Conservation (phyloP, 768 basidiomycete genomes). For the Cystofilobasidium bisporidii region DNA sequence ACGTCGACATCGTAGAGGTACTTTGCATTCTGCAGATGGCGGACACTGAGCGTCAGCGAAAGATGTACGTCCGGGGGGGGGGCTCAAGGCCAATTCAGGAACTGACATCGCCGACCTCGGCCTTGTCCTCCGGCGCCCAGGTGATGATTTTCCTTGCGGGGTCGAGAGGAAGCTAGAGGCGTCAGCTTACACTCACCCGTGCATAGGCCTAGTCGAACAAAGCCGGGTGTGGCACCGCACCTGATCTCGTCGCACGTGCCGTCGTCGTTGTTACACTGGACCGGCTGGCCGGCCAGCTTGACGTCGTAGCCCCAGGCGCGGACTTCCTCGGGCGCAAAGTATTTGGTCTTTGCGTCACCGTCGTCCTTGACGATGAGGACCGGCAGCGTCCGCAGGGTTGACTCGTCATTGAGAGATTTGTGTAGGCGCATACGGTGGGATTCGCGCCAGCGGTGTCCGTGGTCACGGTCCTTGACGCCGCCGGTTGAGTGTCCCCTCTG, state of each 20-base stretch:
- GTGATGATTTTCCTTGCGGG: not conserved
- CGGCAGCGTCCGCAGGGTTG: not conserved
- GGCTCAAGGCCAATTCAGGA: too few relatives aligned
- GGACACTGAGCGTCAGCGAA: not conserved
- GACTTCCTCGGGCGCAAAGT: constrained; percentile 7
- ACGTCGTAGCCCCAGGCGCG: constrained; percentile 23
- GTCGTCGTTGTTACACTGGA: constrained; percentile 23
- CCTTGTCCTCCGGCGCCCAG: not conserved
- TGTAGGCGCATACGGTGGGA: constrained; percentile 23
- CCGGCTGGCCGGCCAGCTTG: constrained; percentile 5
- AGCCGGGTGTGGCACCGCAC: too few relatives aligned
- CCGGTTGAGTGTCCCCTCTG: constrained; percentile 23
- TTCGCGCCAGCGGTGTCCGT: constrained; percentile 24
- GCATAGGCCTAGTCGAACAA: too few relatives aligned
- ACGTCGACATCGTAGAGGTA: constrained; percentile 24
- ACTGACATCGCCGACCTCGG: constrained; percentile 1
- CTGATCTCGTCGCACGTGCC: constrained; percentile 27
- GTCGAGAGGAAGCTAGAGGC: not conserved
- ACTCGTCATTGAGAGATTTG: constrained; percentile 7
- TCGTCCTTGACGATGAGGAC: constrained; percentile 15
- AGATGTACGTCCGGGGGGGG: too few relatives aligned
- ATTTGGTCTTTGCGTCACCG: not conserved
- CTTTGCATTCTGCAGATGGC: constrained; percentile 14
- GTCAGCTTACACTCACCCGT: too few relatives aligned
- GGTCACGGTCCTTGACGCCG: constrained; percentile 2